Conservation (phyloP, 257 asterid genomes). For the Perilla frutescens region DNA sequence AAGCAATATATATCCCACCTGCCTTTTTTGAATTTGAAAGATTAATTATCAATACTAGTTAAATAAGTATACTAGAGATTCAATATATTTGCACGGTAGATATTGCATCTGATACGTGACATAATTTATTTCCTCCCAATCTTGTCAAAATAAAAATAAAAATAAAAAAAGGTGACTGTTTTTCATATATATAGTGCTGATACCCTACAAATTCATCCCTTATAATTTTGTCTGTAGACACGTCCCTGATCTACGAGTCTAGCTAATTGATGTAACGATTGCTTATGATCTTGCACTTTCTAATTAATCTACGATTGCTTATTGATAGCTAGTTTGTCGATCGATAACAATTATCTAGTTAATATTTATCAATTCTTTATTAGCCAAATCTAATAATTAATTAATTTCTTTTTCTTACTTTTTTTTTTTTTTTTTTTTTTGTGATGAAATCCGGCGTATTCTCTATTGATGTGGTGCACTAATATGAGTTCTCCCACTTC, state of each 20-base stretch:
- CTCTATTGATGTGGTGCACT: too few relatives aligned
- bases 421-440: too few relatives aligned
- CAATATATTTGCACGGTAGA: constrained; percentile 20
- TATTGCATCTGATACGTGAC: constrained; percentile 13
- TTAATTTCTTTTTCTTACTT: too few relatives aligned
- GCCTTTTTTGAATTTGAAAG: constrained; percentile 40
- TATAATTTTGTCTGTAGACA: background rate
- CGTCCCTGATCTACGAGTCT: constrained; percentile 13
- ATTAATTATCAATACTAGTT: constrained; percentile 32
- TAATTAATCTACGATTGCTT: background rate
- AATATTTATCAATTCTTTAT: too few relatives aligned
- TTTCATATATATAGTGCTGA: background rate
- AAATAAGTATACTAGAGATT: constrained; percentile 24
- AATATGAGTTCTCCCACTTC: too few relatives aligned
- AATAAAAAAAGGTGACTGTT: background rate
- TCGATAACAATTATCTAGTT: background rate
- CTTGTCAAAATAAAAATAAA: too few relatives aligned
- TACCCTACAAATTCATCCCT: background rate
- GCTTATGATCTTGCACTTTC: background rate
- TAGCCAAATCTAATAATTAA: too few relatives aligned
- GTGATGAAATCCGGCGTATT: too few relatives aligned
- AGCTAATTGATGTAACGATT: background rate
- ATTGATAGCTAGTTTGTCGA: background rate
- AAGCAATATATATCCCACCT: constrained; percentile 44
- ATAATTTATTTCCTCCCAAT: constrained; percentile 9